phyloP scores from a whole-genome alignment of 2,329 filamentous ascomycete species.

The Byssothecium circinans region DNA sequence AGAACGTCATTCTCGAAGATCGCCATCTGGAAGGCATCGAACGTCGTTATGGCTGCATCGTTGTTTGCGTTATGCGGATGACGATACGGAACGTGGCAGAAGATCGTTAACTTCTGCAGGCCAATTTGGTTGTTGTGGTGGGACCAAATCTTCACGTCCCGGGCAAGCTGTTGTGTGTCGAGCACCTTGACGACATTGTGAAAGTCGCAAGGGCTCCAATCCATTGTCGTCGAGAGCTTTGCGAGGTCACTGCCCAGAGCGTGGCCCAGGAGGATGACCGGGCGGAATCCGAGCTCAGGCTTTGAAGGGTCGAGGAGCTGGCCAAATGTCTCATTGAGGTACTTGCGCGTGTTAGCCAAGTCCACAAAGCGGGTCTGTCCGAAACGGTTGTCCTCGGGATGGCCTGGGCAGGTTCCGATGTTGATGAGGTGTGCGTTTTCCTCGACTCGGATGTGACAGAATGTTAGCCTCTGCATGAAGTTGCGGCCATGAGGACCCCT shows the following conservation, averaged over 20 bases:
- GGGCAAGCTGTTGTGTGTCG: too few relatives aligned
- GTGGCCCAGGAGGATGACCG: constrained; percentile 27
- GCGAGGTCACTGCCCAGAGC: constrained; percentile 21
- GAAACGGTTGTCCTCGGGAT: constrained; percentile 21
- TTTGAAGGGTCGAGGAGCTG: constrained; percentile 15
- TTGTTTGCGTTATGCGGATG: too few relatives aligned
- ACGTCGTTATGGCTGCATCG: too few relatives aligned
- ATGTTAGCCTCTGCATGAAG: constrained; percentile 20
- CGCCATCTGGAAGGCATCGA: too few relatives aligned
- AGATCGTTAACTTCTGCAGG: too few relatives aligned
- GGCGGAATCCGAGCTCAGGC: constrained; percentile 10
- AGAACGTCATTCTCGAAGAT: too few relatives aligned
- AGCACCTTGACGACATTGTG: constrained; percentile 19
- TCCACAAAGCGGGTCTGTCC: constrained; percentile 23
- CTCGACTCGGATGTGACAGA: constrained; percentile 24
- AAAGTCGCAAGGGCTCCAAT: constrained; percentile 13
- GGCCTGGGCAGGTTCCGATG: constrained; percentile 6
- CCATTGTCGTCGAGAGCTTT: constrained; percentile 18
- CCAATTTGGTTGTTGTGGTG: too few relatives aligned
- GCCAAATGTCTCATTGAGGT: constrained; percentile 16
- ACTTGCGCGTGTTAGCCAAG: constrained; percentile 9
- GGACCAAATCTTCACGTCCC: too few relatives aligned
- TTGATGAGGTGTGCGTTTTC: constrained; percentile 24
- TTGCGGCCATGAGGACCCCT: constrained; percentile 14
- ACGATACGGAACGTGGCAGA: too few relatives aligned